Base-by-base conservation (phyloP, 495 filamentous ascomycete species). In the Chaetomidium leptoderma region DNA sequence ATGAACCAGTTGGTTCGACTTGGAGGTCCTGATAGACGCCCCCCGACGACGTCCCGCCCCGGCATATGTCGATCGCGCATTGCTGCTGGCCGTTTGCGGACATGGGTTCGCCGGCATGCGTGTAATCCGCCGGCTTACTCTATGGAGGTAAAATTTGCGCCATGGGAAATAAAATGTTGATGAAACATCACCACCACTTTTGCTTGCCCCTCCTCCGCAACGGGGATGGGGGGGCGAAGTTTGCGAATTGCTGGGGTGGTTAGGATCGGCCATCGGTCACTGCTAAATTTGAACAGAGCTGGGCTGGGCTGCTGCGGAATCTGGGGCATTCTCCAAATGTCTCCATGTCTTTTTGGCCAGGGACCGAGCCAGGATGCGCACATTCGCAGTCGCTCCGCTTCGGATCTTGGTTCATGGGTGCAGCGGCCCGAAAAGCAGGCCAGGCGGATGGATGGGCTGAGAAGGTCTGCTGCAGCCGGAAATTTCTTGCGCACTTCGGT, bases 351-450 rank as follows among this genome's bases (percentile, higher is more conserved):
- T n/a, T n/a, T n/a, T n/a, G n/a, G n/a, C n/a, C n/a, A n/a, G n/a
- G n/a, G n/a, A n/a, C n/a, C n/a, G n/a, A n/a, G n/a, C n/a, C n/a
- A n/a, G n/a, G n/a, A n/a, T n/a, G n/a, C n/a, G n/a, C n/a, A n/a
- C n/a, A n/a, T n/a, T n/a, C n/a, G 8, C 39, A 42, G 39, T 19
- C 33, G n/a, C 36, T 32, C 39, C 8, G 37, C 37, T 54, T 44
- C 27, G 19, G n/a, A 35, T 30, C 24, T 36, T 32, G 30, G n/a
- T 2, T n/a, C 45, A 26, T 37, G 48, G 51, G 19, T 32, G 40
- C 39, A 55, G 56, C 48, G 60, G 60, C 60, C 60, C 54, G 54
- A 62, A 58, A 58, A 14, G 11, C 4, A 46, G 51, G 46, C 59
- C 59, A 51, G 53, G 52, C 58, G 45, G 58, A 55, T 14, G 45